Evolutionary conservation across 1,139 yeast genomes (phyloP).

Genomic region (Candida mesenterica): DNA sequence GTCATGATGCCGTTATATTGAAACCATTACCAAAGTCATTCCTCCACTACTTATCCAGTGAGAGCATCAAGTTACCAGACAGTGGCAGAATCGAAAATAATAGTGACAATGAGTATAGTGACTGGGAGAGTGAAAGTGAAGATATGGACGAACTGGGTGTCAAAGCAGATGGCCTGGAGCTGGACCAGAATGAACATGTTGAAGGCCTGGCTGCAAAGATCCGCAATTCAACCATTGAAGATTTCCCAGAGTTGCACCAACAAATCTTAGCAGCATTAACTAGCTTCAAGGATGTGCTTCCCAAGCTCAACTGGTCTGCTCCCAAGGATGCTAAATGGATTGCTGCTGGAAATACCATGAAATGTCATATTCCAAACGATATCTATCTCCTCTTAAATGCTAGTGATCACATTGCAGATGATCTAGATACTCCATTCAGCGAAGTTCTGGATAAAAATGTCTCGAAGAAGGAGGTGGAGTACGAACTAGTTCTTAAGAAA

Average conservation of each 20-base stretch:
- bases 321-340: constrained; percentile 97
- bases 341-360: constrained; percentile 69
- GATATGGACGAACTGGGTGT: constrained; percentile 24
- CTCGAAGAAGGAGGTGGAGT: constrained; percentile 19
- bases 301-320: constrained; percentile 95
- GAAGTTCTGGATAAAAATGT: constrained; percentile 18
- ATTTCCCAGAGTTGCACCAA: constrained; percentile 60
- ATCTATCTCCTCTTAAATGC: constrained; percentile 77
- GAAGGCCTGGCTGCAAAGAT: constrained; percentile 13
- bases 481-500: constrained; percentile 72
- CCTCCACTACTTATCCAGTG: constrained; percentile 67
- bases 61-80: constrained; percentile 70
- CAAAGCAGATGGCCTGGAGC: constrained; percentile 10
- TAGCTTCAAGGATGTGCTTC: constrained; percentile 62
- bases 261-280: constrained; percentile 41
- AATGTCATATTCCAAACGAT: constrained; percentile 69
- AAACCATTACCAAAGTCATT: constrained; percentile 67
- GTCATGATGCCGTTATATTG: constrained; percentile 55
- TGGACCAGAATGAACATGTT: not conserved
- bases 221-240: constrained; percentile 37
- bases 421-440: constrained; percentile 70
- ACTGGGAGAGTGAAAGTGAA: constrained; percentile 55
- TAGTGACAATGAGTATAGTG: constrained; percentile 68
- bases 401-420: constrained; percentile 85
- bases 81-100: constrained; percentile 33